phyloP scores from a whole-genome alignment of 306 rosid genomes.

The Begonia peltatifolia region DNA sequence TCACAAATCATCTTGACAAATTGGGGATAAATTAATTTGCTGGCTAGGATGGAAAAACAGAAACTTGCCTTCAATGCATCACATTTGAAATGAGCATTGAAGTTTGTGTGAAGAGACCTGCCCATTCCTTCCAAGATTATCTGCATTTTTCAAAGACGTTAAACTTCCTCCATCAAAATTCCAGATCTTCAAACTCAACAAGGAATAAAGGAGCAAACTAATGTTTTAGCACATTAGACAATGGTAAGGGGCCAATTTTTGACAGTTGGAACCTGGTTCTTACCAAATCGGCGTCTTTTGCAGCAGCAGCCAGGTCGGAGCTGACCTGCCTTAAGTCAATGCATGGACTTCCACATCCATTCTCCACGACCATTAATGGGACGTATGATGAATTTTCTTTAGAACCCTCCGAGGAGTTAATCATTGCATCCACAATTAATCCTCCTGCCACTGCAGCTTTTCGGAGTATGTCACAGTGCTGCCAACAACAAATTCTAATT shows the following conservation, averaged over 20 bases:
- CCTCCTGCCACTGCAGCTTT: constrained; percentile 97
- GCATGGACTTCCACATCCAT: constrained; percentile 97
- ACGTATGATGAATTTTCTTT: constrained; percentile 39
- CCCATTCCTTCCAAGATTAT: constrained; percentile 99
- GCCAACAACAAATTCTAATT: constrained; percentile 12
- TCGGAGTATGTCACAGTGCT: constrained; percentile 95
- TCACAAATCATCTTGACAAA: background rate
- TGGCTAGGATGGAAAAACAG: constrained; percentile 3
- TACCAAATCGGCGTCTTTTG: constrained; percentile 93
- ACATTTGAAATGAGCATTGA: constrained; percentile 72
- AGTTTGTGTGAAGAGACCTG: constrained; percentile 84
- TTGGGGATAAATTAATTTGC: background rate
- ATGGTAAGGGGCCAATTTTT: background rate
- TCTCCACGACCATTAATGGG: constrained; percentile 89
- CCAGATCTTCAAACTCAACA: too few species aligned
- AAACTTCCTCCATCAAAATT: too few species aligned
- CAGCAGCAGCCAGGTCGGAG: constrained; percentile 91
- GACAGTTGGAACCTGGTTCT: too few species aligned
- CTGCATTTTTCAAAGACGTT: constrained; percentile 25
- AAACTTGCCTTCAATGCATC: constrained; percentile 74
- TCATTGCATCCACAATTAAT: constrained; percentile 90
- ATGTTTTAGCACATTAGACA: background rate
- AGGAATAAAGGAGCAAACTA: too few species aligned
- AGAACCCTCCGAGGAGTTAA: constrained; percentile 34
- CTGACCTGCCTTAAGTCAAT: constrained; percentile 97